Percentiles rank a stretch among this genome's conserved stretches.
Evolutionary conservation across 495 filamentous ascomycete species (phyloP).

Genomic region (Aspergillus egyptiacus): DNA sequence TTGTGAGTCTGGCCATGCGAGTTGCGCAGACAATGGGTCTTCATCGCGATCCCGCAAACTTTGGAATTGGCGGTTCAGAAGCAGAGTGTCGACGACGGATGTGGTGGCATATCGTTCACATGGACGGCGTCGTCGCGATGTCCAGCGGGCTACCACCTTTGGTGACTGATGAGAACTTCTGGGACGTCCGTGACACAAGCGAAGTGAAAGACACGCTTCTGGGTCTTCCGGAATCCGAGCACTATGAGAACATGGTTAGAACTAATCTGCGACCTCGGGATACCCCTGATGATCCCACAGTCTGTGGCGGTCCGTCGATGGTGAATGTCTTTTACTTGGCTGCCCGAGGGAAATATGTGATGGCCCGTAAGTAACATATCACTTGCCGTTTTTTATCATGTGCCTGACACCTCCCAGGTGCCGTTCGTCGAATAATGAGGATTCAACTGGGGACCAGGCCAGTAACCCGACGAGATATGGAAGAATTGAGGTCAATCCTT

Average conservation of each 20-base stretch:
- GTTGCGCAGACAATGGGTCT: conserved; percentile 71
- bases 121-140: conserved; percentile 52
- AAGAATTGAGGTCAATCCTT: conserved; percentile 39
- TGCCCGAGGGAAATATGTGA: conserved; percentile 41
- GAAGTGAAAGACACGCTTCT: conserved; percentile 44
- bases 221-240: conserved; percentile 34
- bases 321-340: conserved; percentile 46
- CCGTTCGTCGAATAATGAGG: conserved; percentile 39
- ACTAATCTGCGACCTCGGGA: conserved; percentile 32
- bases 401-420: conserved; percentile 28
- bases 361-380: conserved; percentile 35
- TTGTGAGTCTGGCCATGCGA: conserved; percentile 52
- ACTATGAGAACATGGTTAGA: conserved; percentile 31
- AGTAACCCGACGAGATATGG: conserved; percentile 40
- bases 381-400: not conserved
- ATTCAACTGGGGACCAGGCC: conserved; percentile 44
- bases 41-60: conserved; percentile 61
- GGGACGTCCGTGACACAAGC: conserved; percentile 42
- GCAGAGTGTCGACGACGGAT: conserved; percentile 63
- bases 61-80: conserved; percentile 59
- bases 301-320: conserved; percentile 42
- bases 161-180: conserved; percentile 42
- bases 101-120: conserved; percentile 69
- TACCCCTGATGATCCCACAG: conserved; percentile 39
- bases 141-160: conserved; percentile 42